A percentile compares a stretch with the other conserved stretches of the same genome.
These are phyloP conservation scores for Austroboletus niveus DNA, from an alignment of 1,284 basidiomycete genomes.

Conservation along the genomic window DNA sequence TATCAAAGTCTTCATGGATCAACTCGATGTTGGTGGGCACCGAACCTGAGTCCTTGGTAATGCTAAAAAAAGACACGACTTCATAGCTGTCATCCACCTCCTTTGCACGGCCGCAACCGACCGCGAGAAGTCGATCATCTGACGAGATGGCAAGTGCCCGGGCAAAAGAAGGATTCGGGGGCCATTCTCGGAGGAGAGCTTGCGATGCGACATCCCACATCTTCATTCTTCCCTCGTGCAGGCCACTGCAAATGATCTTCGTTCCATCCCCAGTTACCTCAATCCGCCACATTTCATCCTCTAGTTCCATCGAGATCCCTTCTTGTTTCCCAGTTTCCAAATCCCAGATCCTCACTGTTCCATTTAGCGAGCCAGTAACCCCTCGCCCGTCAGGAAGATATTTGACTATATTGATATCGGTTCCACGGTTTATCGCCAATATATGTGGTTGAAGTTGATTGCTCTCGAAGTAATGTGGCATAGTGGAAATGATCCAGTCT, in stretches of 20 bases:
- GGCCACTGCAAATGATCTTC: background rate
- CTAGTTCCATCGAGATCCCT: background rate
- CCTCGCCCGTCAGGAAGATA: slow-evolving; percentile 4
- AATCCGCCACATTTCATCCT: fast-evolving
- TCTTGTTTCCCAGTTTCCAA: background rate
- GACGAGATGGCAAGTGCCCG: slow-evolving; percentile 2
- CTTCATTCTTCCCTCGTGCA: background rate
- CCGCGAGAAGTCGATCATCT: slow-evolving; percentile 1
- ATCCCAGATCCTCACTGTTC: background rate
- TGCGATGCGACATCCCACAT: slow-evolving; percentile 8
- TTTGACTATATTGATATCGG: background rate
- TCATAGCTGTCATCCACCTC: fast-evolving
- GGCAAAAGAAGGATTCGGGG: fast-evolving
- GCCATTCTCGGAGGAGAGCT: background rate
- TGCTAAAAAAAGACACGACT: background rate
- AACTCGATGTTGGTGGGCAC: background rate
- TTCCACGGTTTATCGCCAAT: too few species aligned
- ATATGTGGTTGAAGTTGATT: too few species aligned
- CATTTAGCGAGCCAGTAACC: background rate
- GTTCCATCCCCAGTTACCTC: slow-evolving; percentile 4
- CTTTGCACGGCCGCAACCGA: background rate
- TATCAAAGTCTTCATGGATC: background rate
- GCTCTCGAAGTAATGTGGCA: too few species aligned
- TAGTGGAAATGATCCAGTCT: too few species aligned
- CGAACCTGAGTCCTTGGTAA: background rate